phyloP scores from a whole-genome alignment of 164 flowering plant species.

The Nelumbo lutea region DNA sequence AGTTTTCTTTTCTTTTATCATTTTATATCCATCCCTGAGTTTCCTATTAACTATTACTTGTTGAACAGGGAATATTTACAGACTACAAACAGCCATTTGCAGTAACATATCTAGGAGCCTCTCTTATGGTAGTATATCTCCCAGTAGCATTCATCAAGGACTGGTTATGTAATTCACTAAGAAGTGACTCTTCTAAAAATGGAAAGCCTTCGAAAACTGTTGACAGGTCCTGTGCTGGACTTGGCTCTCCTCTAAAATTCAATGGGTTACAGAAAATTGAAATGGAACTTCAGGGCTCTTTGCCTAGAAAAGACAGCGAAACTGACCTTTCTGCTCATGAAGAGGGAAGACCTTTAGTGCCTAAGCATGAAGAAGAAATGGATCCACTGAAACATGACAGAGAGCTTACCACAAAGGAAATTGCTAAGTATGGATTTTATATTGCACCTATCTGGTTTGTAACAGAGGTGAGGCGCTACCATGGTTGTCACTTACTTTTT shows the following conservation, averaged over 20 bases:
- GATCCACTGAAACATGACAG: conserved; percentile 30
- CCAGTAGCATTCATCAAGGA: conserved; percentile 91
- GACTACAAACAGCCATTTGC: conserved; percentile 97
- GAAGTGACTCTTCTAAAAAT: conserved; percentile 48
- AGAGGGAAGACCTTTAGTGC: conserved; percentile 55
- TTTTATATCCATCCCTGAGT: background rate
- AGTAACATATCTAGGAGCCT: conserved; percentile 94
- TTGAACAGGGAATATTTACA: conserved; percentile 61
- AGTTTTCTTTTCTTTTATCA: too few species aligned
- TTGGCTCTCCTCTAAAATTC: conserved; percentile 47
- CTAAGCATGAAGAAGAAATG: conserved; percentile 37
- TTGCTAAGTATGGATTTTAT: conserved; percentile 73
- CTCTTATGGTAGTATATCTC: conserved; percentile 90
- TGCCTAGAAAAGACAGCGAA: conserved; percentile 70
- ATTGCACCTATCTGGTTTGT: conserved; percentile 95
- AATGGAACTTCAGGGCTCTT: conserved; percentile 50
- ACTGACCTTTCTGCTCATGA: conserved; percentile 44
- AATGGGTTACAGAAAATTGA: conserved; percentile 47
- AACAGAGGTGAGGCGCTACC: conserved; percentile 62
- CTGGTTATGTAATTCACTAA: conserved; percentile 49
- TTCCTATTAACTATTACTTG: background rate
- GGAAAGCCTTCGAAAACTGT: conserved; percentile 33
- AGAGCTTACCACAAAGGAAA: conserved; percentile 50
- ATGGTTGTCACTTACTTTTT: background rate
- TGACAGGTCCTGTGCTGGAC: conserved; percentile 30